Percentiles rank a stretch among this genome's conserved stretches.
Conservation (phyloP, 148 eudicot species). For the Vaccinium myrtillus region DNA sequence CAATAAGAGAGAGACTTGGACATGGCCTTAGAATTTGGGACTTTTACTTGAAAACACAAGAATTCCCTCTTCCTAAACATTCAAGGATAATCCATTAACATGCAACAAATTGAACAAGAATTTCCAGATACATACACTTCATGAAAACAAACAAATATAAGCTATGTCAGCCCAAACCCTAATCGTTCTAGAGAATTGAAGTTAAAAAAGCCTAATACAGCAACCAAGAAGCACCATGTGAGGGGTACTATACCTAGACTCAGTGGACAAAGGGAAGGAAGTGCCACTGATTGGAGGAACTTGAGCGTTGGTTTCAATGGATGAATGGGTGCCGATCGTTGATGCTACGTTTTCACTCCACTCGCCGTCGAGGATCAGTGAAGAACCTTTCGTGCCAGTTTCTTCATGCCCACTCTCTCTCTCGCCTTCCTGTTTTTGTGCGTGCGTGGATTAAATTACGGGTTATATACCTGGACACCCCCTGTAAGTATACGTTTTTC, state of each 20-base stretch:
- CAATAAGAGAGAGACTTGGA: background rate
- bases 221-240: background rate
- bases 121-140: background rate
- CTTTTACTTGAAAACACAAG: background rate
- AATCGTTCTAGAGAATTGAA: background rate
- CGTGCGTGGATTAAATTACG: background rate
- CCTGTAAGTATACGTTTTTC: no score
- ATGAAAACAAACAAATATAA: background rate
- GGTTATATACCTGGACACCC: no score
- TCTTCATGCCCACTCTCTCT: background rate
- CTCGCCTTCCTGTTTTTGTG: background rate
- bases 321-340: background rate
- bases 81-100: background rate
- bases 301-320: slow-evolving; percentile 1
- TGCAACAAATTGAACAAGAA: background rate
- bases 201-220: background rate
- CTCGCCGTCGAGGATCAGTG: background rate
- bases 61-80: background rate
- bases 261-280: background rate
- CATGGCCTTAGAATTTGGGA: background rate
- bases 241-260: background rate
- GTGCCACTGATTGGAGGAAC: background rate
- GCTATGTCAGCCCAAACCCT: background rate
- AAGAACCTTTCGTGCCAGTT: background rate
- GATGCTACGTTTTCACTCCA: no score